These are phyloP conservation scores for Mallotus japonicus DNA, from an alignment of 441 rosid genomes.

Conservation along the genomic window DNA sequence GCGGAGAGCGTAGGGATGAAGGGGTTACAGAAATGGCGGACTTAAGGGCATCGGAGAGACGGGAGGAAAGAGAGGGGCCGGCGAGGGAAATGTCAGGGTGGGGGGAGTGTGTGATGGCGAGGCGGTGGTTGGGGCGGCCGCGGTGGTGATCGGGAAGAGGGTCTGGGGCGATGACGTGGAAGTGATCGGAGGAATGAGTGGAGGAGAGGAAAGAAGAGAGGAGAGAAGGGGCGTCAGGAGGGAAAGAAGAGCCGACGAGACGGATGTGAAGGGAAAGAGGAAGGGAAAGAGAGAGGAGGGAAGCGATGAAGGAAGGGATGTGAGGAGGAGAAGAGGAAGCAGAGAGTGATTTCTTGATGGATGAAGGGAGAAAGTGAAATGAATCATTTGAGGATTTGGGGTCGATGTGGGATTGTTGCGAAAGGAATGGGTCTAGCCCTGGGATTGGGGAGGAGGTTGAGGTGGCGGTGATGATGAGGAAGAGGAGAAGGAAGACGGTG, in stretches of 20 bases:
- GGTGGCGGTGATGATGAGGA: background rate
- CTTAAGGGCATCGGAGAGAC: slow-evolving; percentile 49
- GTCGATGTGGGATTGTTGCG: slow-evolving; percentile 46
- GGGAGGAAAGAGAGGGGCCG: slow-evolving; percentile 48
- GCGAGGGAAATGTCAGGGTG: slow-evolving; percentile 67
- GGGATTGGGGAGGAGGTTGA: slow-evolving; percentile 29
- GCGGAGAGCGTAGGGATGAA: slow-evolving; percentile 59
- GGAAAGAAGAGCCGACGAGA: slow-evolving; percentile 69
- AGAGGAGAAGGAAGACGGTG: slow-evolving; percentile 35
- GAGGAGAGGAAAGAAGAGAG: slow-evolving; percentile 51
- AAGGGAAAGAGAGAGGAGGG: slow-evolving; percentile 60
- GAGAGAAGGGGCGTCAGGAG: slow-evolving; percentile 47
- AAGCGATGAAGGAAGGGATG: slow-evolving; percentile 40
- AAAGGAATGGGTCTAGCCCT: slow-evolving; percentile 78
- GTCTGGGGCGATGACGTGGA: slow-evolving; percentile 60
- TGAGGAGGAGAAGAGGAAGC: slow-evolving; percentile 21
- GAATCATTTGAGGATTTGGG: slow-evolving; percentile 46
- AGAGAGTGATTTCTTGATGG: slow-evolving; percentile 58
- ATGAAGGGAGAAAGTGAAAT: slow-evolving; percentile 47
- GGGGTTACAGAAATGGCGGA: slow-evolving; percentile 40
- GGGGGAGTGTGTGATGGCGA: slow-evolving; percentile 65
- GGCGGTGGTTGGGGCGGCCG: slow-evolving; percentile 39
- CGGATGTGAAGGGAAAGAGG: slow-evolving; percentile 68
- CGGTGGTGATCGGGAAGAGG: slow-evolving; percentile 26
- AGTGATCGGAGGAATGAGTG: slow-evolving; percentile 44